Evolutionary conservation across 1,284 basidiomycete genomes (phyloP).

Genomic region (Ganoderma lucidum): DNA sequence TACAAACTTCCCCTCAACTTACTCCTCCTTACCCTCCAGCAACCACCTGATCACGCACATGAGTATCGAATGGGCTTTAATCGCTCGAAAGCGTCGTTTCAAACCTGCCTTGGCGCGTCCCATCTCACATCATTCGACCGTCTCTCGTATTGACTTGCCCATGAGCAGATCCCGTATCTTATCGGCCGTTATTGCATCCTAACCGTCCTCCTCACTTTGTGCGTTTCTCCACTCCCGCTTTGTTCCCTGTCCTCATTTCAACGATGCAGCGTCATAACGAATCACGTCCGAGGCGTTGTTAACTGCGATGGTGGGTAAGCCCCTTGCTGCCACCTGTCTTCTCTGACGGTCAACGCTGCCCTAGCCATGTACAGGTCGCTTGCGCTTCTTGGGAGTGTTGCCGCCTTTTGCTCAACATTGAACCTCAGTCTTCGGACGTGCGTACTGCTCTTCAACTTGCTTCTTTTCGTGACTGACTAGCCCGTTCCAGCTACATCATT

Average conservation of each 20-base stretch:
- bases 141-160: not conserved
- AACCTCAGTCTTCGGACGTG: conserved; percentile 28
- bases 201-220: conserved; percentile 23
- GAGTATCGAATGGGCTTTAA: conserved; percentile 28
- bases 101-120: conserved; percentile 20
- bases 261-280: conserved; percentile 16
- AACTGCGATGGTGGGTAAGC: conserved; percentile 22
- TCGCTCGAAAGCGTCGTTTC: conserved; percentile 25
- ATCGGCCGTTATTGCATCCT: conserved; percentile 28
- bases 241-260: not conserved
- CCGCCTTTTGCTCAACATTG: conserved; percentile 26
- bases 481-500: conserved; percentile 23
- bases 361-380: conserved; percentile 27
- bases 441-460: not conserved
- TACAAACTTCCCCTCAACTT: not conserved
- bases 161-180: conserved; percentile 25
- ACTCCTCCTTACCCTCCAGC: conserved; percentile 3
- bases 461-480: not conserved
- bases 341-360: not conserved
- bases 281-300: conserved; percentile 12
- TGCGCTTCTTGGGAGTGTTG: conserved; percentile 22
- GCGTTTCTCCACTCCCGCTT: not conserved
- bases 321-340: no score
- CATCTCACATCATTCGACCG: not conserved
- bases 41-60: conserved; percentile 21